These are phyloP conservation scores for Haplosporangium sp. DNA, from an alignment of 371 early-diverging fungal genomes.

Conservation along the genomic window DNA sequence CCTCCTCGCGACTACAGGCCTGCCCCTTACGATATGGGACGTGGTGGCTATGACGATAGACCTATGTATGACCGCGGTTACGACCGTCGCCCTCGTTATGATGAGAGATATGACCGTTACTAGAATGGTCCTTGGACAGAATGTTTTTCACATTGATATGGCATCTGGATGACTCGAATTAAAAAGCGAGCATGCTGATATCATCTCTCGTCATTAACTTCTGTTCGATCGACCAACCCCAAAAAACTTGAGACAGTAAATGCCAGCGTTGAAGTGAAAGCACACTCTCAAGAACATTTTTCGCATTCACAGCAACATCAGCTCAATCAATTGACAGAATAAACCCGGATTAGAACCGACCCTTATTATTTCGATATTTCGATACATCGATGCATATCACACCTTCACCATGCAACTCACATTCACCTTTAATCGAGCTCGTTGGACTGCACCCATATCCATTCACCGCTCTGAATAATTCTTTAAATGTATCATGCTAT, in stretches of 20 bases:
- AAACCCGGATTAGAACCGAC: constrained; percentile 30
- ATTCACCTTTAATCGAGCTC: neutral
- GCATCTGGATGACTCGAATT: neutral
- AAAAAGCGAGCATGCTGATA: neutral
- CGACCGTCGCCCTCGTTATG: constrained; percentile 39
- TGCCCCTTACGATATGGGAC: constrained; percentile 24
- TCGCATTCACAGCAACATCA: constrained; percentile 11
- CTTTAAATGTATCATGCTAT: neutral
- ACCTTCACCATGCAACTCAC: neutral
- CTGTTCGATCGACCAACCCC: constrained; percentile 5
- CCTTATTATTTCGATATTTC: constrained; percentile 8
- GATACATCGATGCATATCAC: constrained; percentile 10
- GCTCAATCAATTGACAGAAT: constrained; percentile 20
- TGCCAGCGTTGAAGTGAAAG: neutral
- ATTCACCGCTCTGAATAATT: too few species aligned
- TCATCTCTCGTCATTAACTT: neutral
- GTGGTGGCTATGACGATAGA: constrained; percentile 27
- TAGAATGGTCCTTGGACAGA: neutral
- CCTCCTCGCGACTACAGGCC: constrained; percentile 48
- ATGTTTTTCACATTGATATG: neutral
- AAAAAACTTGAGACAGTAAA: neutral
- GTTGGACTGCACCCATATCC: too few species aligned
- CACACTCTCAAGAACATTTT: constrained; percentile 1
- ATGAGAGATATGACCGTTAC: constrained; percentile 66
- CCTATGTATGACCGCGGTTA: constrained; percentile 41